Conservation (phyloP, 2,329 filamentous ascomycete genomes). For the Calycina herbarum region DNA sequence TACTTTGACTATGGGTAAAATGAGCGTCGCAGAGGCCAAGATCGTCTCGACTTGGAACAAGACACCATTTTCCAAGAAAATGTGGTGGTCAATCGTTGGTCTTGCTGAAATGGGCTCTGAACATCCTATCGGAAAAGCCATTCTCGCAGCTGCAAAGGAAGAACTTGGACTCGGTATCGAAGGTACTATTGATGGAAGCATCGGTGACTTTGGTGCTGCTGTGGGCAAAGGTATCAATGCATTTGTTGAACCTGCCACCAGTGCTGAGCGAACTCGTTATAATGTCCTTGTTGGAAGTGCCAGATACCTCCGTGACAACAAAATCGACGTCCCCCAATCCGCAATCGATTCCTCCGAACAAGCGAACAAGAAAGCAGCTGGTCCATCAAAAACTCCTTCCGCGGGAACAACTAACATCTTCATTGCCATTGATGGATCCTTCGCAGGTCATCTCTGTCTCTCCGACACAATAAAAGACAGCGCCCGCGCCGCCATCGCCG, state of each 20-base stretch:
- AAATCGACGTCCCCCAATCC: conserved; percentile 63
- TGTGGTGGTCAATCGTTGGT: conserved; percentile 96
- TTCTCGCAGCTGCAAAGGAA: conserved; percentile 71
- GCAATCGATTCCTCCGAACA: conserved; percentile 64
- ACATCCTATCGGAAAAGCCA: conserved; percentile 91
- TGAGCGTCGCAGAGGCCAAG: conserved; percentile 78
- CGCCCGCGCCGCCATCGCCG: conserved; percentile 76
- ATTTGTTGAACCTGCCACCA: conserved; percentile 72
- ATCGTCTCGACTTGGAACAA: conserved; percentile 69
- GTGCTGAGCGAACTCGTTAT: conserved; percentile 69
- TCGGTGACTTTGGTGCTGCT: conserved; percentile 79
- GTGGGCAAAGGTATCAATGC: conserved; percentile 87
- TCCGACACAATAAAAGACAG: conserved; percentile 90
- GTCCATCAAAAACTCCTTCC: conserved; percentile 35
- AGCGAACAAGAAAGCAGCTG: conserved; percentile 49
- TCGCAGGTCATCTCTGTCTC: conserved; percentile 79
- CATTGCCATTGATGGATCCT: conserved; percentile 79
- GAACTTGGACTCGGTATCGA: conserved; percentile 73
- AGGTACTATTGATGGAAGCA: conserved; percentile 74
- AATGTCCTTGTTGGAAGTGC: conserved; percentile 82
- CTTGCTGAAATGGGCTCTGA: conserved; percentile 96
- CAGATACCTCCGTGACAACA: conserved; percentile 70
- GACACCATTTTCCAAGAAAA: conserved; percentile 64
- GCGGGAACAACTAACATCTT: conserved; percentile 89
- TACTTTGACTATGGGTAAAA: conserved; percentile 90